phyloP scores from a whole-genome alignment of 345 rosid genomes.

The Toxicodendron radicans region DNA sequence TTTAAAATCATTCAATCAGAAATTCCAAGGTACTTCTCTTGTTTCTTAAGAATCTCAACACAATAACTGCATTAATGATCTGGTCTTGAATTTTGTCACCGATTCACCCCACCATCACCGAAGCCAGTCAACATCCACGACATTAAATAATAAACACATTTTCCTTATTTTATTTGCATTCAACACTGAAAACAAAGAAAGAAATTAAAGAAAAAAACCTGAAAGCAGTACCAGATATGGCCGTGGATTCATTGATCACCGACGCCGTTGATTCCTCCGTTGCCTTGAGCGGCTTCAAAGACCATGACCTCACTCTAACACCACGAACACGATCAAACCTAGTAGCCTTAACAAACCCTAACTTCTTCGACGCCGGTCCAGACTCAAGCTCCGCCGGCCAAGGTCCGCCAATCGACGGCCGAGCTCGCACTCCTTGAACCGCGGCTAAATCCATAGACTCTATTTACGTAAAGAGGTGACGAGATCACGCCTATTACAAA shows the following conservation, averaged over 20 bases:
- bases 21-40: neutral
- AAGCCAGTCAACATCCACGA: too few species aligned
- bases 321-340: slow-evolving; percentile 9
- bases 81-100: too few species aligned
- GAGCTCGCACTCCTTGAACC: neutral
- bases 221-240: slow-evolving; percentile 32
- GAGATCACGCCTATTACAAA: neutral
- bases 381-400: neutral
- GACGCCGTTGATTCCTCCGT: slow-evolving; percentile 41
- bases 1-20: neutral
- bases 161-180: neutral
- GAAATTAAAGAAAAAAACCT: neutral
- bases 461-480: neutral
- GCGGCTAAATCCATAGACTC: slow-evolving; percentile 1
- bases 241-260: slow-evolving; percentile 24
- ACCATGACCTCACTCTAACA: slow-evolving; percentile 28
- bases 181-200: too few species aligned
- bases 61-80: too few species aligned
- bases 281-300: slow-evolving; percentile 42
- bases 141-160: neutral
- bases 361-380: neutral
- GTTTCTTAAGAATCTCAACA: neutral
- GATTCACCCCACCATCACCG: too few species aligned
- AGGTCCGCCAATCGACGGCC: neutral
- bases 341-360: slow-evolving; percentile 11